Percentiles rank a stretch among this genome's conserved stretches.
phyloP scores from a whole-genome alignment of 495 filamentous ascomycete species.

The Lichenothelia convexa region DNA sequence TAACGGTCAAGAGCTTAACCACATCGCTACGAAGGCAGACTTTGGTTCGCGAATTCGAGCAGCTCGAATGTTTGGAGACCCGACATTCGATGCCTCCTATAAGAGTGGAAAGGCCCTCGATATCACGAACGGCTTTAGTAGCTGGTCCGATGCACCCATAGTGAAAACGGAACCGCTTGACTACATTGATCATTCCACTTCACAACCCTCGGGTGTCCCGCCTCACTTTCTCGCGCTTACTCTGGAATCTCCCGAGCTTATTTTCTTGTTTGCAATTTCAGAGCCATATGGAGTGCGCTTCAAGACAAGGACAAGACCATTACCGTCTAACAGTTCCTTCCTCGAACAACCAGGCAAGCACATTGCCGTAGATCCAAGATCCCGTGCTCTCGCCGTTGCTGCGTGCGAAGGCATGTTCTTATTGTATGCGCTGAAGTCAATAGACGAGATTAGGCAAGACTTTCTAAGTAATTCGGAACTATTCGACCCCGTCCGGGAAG shows the following conservation, averaged over 20 bases:
- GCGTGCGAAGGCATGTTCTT: slow-evolving; percentile 38
- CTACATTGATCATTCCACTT: slow-evolving; percentile 13
- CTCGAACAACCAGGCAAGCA: slow-evolving; percentile 52
- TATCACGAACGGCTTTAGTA: too few relatives aligned
- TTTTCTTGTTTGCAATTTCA: slow-evolving; percentile 48
- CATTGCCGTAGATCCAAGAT: slow-evolving; percentile 64
- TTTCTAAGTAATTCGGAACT: slow-evolving; percentile 13
- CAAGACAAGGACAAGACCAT: slow-evolving; percentile 41
- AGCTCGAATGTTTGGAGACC: slow-evolving; percentile 35
- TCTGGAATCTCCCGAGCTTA: slow-evolving; percentile 45
- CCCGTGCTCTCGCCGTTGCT: slow-evolving; percentile 46
- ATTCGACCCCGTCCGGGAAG: slow-evolving; percentile 20
- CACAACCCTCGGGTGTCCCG: slow-evolving; percentile 31
- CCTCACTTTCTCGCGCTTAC: slow-evolving; percentile 62
- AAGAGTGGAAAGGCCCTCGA: too few relatives aligned
- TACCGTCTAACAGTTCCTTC: slow-evolving; percentile 34
- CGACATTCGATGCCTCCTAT: background rate
- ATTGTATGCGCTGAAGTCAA: slow-evolving; percentile 42
- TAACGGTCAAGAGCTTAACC: slow-evolving; percentile 47
- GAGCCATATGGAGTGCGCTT: slow-evolving; percentile 26
- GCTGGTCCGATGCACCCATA: background rate
- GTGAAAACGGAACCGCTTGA: background rate
- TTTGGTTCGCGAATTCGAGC: slow-evolving; percentile 54
- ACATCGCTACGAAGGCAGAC: slow-evolving; percentile 53
- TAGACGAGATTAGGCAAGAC: slow-evolving; percentile 26